These are phyloP conservation scores for Eremomyces bilateralis DNA, from an alignment of 495 filamentous ascomycete species.

Conservation along the genomic window DNA sequence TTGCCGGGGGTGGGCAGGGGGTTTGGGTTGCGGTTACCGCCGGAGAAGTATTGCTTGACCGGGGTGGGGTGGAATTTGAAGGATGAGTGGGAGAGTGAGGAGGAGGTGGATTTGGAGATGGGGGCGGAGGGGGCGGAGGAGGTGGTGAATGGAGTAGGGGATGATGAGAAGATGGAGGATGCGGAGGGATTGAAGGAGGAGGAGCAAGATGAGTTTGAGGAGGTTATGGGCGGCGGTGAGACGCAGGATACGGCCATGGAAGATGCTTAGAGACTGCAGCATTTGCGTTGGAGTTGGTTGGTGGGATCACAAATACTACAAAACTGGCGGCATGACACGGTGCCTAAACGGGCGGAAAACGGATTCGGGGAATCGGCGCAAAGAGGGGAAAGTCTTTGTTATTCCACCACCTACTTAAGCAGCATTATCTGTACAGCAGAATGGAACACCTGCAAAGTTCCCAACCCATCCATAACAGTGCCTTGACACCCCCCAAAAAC, in stretches of 20 bases:
- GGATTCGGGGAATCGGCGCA: too few relatives aligned
- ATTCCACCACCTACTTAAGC: too few relatives aligned
- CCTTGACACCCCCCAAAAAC: too few relatives aligned
- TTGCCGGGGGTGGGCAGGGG: slow-evolving; percentile 58
- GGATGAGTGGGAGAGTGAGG: slow-evolving; percentile 43
- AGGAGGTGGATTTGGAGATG: slow-evolving; percentile 32
- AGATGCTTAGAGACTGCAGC: too few relatives aligned
- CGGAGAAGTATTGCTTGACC: slow-evolving; percentile 78
- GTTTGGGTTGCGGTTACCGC: slow-evolving; percentile 60
- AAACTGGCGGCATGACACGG: too few relatives aligned
- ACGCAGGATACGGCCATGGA: slow-evolving; percentile 24
- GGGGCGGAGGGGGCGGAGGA: slow-evolving; percentile 21
- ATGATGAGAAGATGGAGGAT: slow-evolving; percentile 6
- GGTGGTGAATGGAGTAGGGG: slow-evolving; percentile 2
- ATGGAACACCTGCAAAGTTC: too few relatives aligned
- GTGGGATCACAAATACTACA: too few relatives aligned
- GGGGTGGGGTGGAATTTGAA: slow-evolving; percentile 66
- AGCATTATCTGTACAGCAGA: too few relatives aligned
- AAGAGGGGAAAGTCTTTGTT: too few relatives aligned
- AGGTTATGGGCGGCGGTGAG: slow-evolving; percentile 9
- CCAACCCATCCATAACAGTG: too few relatives aligned
- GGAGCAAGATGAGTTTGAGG: slow-evolving; percentile 13
- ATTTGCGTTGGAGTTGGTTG: too few relatives aligned
- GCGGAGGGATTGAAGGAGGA: slow-evolving; percentile 12
- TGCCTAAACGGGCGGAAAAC: too few relatives aligned